phyloP scores from a whole-genome alignment of 2,329 filamentous ascomycete genomes.

The Huntiella moniliformis region DNA sequence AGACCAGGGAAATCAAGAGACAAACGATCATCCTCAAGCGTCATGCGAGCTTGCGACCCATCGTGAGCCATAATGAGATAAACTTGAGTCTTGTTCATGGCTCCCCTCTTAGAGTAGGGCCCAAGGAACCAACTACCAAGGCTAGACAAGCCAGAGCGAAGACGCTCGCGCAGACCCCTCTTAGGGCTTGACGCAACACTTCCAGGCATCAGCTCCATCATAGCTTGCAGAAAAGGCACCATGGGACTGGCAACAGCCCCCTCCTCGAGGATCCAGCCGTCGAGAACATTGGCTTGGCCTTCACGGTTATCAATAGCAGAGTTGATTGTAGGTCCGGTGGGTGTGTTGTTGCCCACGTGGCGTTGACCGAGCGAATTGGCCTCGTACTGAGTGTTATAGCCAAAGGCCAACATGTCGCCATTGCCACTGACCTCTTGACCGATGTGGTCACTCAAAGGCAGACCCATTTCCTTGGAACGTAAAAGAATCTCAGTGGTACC shows the following conservation, averaged over 20 bases:
- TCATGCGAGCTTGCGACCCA: slow-evolving; percentile 40
- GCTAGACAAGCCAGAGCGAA: slow-evolving; percentile 29
- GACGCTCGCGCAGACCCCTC: slow-evolving; percentile 21
- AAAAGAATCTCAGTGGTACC: slow-evolving; percentile 49
- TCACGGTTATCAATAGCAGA: slow-evolving; percentile 41
- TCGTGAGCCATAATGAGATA: slow-evolving; percentile 52
- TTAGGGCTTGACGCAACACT: slow-evolving; percentile 21
- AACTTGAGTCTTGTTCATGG: slow-evolving; percentile 39
- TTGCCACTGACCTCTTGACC: slow-evolving; percentile 46
- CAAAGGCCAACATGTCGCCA: slow-evolving; percentile 46
- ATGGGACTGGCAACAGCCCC: slow-evolving; percentile 41
- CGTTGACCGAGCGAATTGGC: slow-evolving; percentile 37
- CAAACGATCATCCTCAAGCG: slow-evolving; percentile 39
- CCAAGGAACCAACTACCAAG: slow-evolving; percentile 37
- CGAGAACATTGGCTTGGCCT: slow-evolving; percentile 32
- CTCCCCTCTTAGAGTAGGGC: slow-evolving; percentile 35
- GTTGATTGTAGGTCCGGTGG: slow-evolving; percentile 43
- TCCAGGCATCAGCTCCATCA: slow-evolving; percentile 35
- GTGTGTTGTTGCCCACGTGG: slow-evolving; percentile 29
- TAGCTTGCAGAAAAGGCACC: slow-evolving; percentile 33
- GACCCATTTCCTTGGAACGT: slow-evolving; percentile 37
- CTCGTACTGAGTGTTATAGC: slow-evolving; percentile 39
- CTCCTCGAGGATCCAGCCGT: slow-evolving; percentile 47
- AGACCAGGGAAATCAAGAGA: slow-evolving; percentile 41
- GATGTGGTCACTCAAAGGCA: slow-evolving; percentile 36